Evolutionary conservation across 1,284 basidiomycete species (phyloP), one percentile per base, ranked within the genome.

Genomic region (Cryptococcus sp.): DNA sequence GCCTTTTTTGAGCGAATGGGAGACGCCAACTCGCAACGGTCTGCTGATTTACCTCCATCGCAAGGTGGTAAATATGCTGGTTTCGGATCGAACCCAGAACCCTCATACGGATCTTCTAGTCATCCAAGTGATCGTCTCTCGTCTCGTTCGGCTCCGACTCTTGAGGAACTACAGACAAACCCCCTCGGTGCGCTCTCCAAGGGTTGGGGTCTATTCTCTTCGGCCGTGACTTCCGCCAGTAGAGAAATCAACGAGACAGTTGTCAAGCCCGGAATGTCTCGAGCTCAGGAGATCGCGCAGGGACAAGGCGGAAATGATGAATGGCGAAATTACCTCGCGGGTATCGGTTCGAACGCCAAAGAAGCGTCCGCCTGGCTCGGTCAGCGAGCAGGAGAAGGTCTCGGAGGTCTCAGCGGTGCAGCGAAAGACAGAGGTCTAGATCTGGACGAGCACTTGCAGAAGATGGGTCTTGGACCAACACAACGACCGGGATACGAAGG

Each of bases 131-230:
- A 63, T 54, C 59, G 61, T 4, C 55, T 73, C 18, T 71, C 67
- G 1, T 67, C 64, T 14, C 75, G 70, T 48, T 58, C 65, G 22
- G 69, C 65, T 1, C 75, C 75, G 4, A 67, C 67, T 2, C 54
- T 75, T 9, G 63, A 72, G 45, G 74, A 76, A 25, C 59, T 76
- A 45, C 74, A 74, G 54, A 47, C 55, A 11, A 70, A 72, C 49
- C 75, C 75, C 22, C 45, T 73, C 18, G 63, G 63, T 21, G 75
- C 74, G 5, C 53, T 75, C 4, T 56, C 54, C 18, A 77, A 77
- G 59, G 72, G 73, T 25, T 76, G 75, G 75, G 74, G 74, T 21
- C 57, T 77, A 16, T 75, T 77, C 61, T 68, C 64, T 2, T 65
- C 65, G 14, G 74, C 73, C 5, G 68, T 77, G 18, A 63, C 59